Evolutionary conservation across 148 eudicot genomes (phyloP), one percentile per base, ranked within the genome.

Genomic region (Cornus florida): DNA sequence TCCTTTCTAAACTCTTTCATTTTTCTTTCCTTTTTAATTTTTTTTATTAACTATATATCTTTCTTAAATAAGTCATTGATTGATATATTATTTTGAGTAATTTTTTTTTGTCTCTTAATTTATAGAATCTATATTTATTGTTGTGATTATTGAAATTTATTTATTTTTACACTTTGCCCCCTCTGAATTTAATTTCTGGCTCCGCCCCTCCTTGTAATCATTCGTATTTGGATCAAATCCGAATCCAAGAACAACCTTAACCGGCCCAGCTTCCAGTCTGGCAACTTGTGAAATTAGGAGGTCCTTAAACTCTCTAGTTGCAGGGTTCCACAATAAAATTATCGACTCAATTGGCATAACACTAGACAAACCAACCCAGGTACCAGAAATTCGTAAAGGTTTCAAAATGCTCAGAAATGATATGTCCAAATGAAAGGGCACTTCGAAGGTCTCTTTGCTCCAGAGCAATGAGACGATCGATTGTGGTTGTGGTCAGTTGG

Each of bases 281-380:
- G 70, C 79, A 69, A 75, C 70, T 0, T 10, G 22, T 13, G 28
- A 32, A 32, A 81, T 2, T 2, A 74, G 22, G 13, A 76, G 24
- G 75, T 74, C 46, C 57, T 62, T 43, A 69, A 74, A 43, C 72
- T 76, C 57, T 48, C 80, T 72, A 41, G 60, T 81, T 16, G 84
- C 80, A 5, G 84, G 84, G 65, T 81, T 81, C 80, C 84, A 81
- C 43, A 81, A 65, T n/a, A 71, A 14, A 11, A 81, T 81, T 23
- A 33, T 70, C 24, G 76, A 62, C 20, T 72, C 77, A 65, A 71
- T 7, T 14, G 53, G 56, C 20, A 62, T 70, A 39, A 72, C 17
- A 48, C 67, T 81, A 17, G 23, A 76, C 84, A 81, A 64, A 81
- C 35, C 16, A 81, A 38, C 31, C 84, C 84, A 59, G n/a, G 80